Evolutionary conservation across 495 filamentous ascomycete genomes (phyloP), one percentile per base, ranked within the genome.

Genomic region (Annulohypoxylon stygium): DNA sequence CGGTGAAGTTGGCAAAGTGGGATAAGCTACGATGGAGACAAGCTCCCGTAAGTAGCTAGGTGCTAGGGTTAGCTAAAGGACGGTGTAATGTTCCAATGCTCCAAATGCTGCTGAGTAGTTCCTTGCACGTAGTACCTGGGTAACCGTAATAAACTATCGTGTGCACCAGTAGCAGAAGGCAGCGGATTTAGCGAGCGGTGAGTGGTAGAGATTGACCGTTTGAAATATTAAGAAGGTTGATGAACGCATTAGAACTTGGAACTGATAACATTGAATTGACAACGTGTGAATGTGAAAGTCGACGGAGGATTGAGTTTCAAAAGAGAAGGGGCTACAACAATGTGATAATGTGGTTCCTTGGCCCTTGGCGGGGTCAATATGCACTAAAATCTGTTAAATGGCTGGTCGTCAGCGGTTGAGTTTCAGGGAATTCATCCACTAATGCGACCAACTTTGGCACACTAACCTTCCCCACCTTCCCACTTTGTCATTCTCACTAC

Each of bases 351-450:
- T 65, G 61, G 58, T 62, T 48, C 60, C 60, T 68, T 73, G 64
- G 69, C 63, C 41, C 62, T 69, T 67, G 70, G 65, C 59, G 73
- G 73, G 73, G 68, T 47, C 43, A 47, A 47, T 43, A 43, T 43
- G 14, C 39, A 43, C 39, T 43, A 47, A 10, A 39, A 12, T 12
- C 37, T 12, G 37, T 39, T 10, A 39, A 47, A 47, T 47, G 43
- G 43, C 43, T 47, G 43, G 43, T 47, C 43, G 43, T 47, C 43
- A 20, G 43, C 16, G 43, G 43, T 74, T 47, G 16, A 55, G 66
- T 72, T 75, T 75, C 73, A 75, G 69, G 69, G 65, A 65, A 41
- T 61, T 54, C 72, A 72, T 75, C 62, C 61, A 65, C 73, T 75
- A 71, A 75, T 75, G 68, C 68, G 63, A 68, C 68, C n/a, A 48